Evolutionary conservation across 2,329 filamentous ascomycete genomes (phyloP), one percentile per base, ranked within the genome.

Genomic region (Penicillium expansum): DNA sequence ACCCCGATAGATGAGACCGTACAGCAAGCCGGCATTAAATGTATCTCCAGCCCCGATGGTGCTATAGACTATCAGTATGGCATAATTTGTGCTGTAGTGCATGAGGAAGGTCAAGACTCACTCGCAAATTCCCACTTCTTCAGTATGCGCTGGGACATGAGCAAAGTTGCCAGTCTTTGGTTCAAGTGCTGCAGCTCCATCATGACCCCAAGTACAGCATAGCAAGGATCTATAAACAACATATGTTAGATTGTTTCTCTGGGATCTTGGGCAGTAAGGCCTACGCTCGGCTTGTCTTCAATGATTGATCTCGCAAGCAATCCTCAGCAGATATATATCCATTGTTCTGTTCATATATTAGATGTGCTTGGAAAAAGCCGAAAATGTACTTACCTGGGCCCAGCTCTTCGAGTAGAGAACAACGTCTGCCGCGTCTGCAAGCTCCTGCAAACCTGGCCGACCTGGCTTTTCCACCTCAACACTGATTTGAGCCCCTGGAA

Each of bases 1-100:
- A 42, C 67, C 63, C 60, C 79, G 80, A 67, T 78, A 82, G 55
- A 82, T 73, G 59, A 89, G 71, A 35, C 78, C 80, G 72, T 86
- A 90, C 48, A 91, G 74, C 71, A 89, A 84, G 57, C 87, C 88
- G 33, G 88, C 88, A 61, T 88, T 83, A 67, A 91, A 91, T 0
- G 88, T 90, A 68, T 91, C 89, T 62, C 89, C 89, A 42, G 88
- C 88, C 53, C 88, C 89, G 59, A 91, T 82, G 6, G 87, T 81
- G 69, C 88, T 90, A 69, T 57, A 47, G 5, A 48, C 48, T 62
- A 20, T 69, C 35, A 66, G 59, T 18, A 9, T n/a, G 32, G 6
- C 3, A 22, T 11, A 2, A 14, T 24, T 32, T 22, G 3, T 47
- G n/a, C 14, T 35, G 14, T 29, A 4, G 16, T 44, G 27, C 29